These are phyloP conservation scores for Sisymbrium irio DNA, from an alignment of 345 rosid species.

Conservation along the genomic window DNA sequence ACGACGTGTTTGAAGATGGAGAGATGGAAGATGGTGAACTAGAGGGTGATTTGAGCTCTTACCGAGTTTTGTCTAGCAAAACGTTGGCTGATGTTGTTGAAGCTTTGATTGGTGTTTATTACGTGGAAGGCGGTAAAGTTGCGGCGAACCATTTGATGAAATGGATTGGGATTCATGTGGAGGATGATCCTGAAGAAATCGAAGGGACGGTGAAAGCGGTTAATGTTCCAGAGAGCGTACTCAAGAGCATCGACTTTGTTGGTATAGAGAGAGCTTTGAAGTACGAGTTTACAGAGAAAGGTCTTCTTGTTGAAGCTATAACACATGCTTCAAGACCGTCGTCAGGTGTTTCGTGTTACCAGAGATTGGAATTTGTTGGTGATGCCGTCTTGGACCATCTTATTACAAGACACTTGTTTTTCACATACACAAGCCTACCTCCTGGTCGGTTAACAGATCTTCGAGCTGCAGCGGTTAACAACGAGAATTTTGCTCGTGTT, in stretches of 20 bases:
- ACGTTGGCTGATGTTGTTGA: constrained; percentile 98
- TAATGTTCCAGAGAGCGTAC: constrained; percentile 65
- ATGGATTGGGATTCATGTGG: constrained; percentile 90
- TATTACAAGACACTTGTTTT: constrained; percentile 84
- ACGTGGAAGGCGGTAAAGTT: constrained; percentile 83
- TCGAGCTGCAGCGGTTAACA: constrained; percentile 98
- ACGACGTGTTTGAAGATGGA: constrained; percentile 53
- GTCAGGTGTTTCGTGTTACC: constrained; percentile 91
- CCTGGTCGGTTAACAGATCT: constrained; percentile 98
- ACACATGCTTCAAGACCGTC: constrained; percentile 99
- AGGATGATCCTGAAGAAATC: constrained; percentile 64
- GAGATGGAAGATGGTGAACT: constrained; percentile 94
- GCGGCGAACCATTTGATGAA: constrained; percentile 95
- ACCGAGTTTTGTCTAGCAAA: constrained; percentile 94
- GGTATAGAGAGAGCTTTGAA: constrained; percentile 67
- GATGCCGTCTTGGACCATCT: constrained; percentile 98
- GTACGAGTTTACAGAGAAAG: constrained; percentile 52
- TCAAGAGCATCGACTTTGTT: constrained; percentile 77
- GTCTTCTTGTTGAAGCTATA: constrained; percentile 80
- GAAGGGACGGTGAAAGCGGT: constrained; percentile 41
- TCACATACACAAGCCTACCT: constrained; percentile 84
- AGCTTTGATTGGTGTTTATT: constrained; percentile 95
- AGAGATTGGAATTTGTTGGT: constrained; percentile 94
- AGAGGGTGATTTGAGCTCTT: constrained; percentile 90
- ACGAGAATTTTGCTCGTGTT: constrained; percentile 96